A percentile compares a stretch with the other conserved stretches of the same genome.
Conservation (phyloP, 2,329 filamentous ascomycete genomes). For the Paecilomyces formosus region DNA sequence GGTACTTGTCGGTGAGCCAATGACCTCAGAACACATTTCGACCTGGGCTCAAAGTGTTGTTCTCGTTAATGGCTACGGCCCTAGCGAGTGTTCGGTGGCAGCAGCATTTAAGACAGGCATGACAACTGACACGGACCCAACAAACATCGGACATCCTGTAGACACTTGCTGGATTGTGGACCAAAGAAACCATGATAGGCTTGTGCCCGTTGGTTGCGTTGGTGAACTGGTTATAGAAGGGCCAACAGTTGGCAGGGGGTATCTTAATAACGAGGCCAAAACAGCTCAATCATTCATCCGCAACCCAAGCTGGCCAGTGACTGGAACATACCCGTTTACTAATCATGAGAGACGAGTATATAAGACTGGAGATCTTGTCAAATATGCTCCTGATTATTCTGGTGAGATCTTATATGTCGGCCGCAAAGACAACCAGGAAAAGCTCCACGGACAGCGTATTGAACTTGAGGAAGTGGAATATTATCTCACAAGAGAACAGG, state of each 20-base stretch:
- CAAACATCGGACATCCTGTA: slow-evolving; percentile 17
- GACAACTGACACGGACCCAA: not conserved
- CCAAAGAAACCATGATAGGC: slow-evolving; percentile 15
- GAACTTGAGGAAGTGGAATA: slow-evolving; percentile 45
- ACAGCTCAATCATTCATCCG: slow-evolving; percentile 18
- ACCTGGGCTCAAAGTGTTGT: slow-evolving; percentile 21
- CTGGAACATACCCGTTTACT: not conserved
- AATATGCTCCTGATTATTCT: slow-evolving; percentile 20
- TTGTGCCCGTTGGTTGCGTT: slow-evolving; percentile 13
- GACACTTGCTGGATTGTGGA: slow-evolving; percentile 14
- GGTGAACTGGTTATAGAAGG: slow-evolving; percentile 27
- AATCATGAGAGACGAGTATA: slow-evolving; percentile 36
- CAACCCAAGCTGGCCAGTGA: slow-evolving; percentile 7
- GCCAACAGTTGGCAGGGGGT: slow-evolving; percentile 24
- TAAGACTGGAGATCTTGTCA: slow-evolving; percentile 12
- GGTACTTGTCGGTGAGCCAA: slow-evolving; percentile 27
- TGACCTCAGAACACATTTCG: slow-evolving; percentile 17
- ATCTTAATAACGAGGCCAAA: slow-evolving; percentile 23
- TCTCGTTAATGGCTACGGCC: slow-evolving; percentile 14
- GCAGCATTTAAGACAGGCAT: slow-evolving; percentile 1
- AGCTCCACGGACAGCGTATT: slow-evolving; percentile 53
- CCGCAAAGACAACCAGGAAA: slow-evolving; percentile 54
- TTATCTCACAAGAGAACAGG: slow-evolving; percentile 11
- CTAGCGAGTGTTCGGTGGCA: slow-evolving; percentile 13
- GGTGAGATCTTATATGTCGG: slow-evolving; percentile 32